Evolutionary conservation across 2,329 filamentous ascomycete species (phyloP).

Genomic region (Rugonectria rugulosa): DNA sequence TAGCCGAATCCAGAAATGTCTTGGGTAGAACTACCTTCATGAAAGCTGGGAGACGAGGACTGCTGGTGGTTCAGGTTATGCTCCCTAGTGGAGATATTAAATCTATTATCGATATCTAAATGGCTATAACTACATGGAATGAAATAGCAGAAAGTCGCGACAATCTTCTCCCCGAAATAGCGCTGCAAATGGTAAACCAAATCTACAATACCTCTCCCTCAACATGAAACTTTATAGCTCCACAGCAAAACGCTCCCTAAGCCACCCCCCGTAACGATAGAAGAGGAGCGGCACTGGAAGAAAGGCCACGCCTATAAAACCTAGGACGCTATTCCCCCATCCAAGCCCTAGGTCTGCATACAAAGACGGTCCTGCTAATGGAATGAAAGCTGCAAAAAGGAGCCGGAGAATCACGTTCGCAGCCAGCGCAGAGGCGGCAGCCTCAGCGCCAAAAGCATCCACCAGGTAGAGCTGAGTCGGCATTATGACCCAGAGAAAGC

Average conservation of each 20-base stretch:
- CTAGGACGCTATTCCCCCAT: conserved; percentile 45
- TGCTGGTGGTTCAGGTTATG: too few relatives aligned
- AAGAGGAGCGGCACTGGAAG: conserved; percentile 38
- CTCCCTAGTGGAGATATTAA: too few relatives aligned
- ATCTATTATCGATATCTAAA: too few relatives aligned
- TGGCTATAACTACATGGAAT: too few relatives aligned
- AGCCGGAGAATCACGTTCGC: conserved; percentile 49
- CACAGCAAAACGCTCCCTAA: conserved; percentile 21
- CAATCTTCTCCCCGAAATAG: too few relatives aligned
- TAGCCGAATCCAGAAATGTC: too few relatives aligned
- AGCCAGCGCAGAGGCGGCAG: conserved; percentile 35
- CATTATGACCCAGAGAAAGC: conserved; percentile 48
- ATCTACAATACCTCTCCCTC: too few relatives aligned
- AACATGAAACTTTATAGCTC: too few relatives aligned
- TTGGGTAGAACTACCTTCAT: too few relatives aligned
- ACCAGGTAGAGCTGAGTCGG: conserved; percentile 36
- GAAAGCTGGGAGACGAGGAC: too few relatives aligned
- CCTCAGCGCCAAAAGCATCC: conserved; percentile 32
- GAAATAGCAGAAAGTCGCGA: too few relatives aligned
- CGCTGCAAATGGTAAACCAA: too few relatives aligned
- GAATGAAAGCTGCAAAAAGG: conserved; percentile 66
- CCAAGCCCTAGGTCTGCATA: conserved; percentile 50
- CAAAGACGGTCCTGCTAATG: conserved; percentile 58
- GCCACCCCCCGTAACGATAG: conserved; percentile 26
- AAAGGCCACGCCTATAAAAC: conserved; percentile 51